Evolutionary conservation across 371 early-diverging fungal species (phyloP), one percentile per base, ranked within the genome.

Genomic region (Chytridiales sp.): DNA sequence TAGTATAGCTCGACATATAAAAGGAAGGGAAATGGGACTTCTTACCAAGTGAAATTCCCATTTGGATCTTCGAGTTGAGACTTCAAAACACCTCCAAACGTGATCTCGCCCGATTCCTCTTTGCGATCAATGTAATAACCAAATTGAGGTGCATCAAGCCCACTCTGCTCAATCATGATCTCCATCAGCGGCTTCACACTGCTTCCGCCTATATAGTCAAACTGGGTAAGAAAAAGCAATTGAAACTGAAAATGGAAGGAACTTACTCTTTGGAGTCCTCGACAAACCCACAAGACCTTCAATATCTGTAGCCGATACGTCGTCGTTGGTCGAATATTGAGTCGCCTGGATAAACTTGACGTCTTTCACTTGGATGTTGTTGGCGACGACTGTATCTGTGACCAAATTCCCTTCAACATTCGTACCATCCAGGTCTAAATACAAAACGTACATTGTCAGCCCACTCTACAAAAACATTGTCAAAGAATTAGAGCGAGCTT

Each of bases 271-370:
- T 0, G 63, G 56, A 13, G 47, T 30, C 39, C 55, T 41, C 13
- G 56, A 48, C 64, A 64, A 58, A 3, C 64, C 64, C 21, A 64
- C 53, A 44, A 64, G 49, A 3, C 64, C 64, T 30, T 64, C 64
- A 17, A 9, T 17, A 31, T 56, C 58, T 5, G 13, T 32, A 3
- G 42, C 53, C 17, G 27, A 21, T 29, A 34, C 54, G 15, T 36
- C 29, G n/a, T 30, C 24, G 27, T 38, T 57, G 26, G 26, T 22
- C 6, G 22, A 40, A 35, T 35, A 34, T 8, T 11, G 44, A 9
- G 46, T 40, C 22, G 58, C 64, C 27, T 55, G 51, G 15, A 59
- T 64, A 30, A 63, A 64, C 53, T 58, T 32, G 38, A 64, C 56
- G 29, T 44, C 39, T 9, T 1, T 19, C 64, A 64, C 36, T n/a